Percentiles rank a stretch among this genome's conserved stretches.
Evolutionary conservation across 371 early-diverging fungal species (phyloP).

Genomic region (Apophysomyces ossiformis): DNA sequence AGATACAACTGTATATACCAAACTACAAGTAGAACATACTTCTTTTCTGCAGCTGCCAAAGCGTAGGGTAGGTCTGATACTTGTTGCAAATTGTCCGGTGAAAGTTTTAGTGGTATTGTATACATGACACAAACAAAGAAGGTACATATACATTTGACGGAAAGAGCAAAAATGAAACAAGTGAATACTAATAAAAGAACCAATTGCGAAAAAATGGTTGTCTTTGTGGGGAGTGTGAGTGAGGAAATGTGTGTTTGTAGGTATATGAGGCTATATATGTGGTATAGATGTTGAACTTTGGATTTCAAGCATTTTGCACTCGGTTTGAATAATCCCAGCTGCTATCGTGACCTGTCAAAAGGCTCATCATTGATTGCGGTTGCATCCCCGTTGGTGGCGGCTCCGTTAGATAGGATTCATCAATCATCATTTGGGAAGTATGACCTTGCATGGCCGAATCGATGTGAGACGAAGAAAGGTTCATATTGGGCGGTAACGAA

Average conservation of each 20-base stretch:
- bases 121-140: too few relatives aligned
- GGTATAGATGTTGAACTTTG: not conserved
- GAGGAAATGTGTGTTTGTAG: not conserved
- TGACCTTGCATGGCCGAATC: not conserved
- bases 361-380: slow-evolving; percentile 59
- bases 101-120: too few relatives aligned
- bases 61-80: too few relatives aligned
- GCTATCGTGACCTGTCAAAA: not conserved
- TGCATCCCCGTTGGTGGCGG: slow-evolving; percentile 55
- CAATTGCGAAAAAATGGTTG: not conserved
- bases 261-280: not conserved
- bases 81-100: too few relatives aligned
- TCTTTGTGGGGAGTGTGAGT: not conserved
- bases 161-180: too few relatives aligned
- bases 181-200: too few relatives aligned
- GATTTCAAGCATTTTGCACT: not conserved
- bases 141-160: too few relatives aligned
- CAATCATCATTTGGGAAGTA: not conserved
- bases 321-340: slow-evolving; percentile 1
- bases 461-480: not conserved
- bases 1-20: too few relatives aligned
- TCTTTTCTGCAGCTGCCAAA: too few relatives aligned
- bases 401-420: not conserved
- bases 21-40: too few relatives aligned
- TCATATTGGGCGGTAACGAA: not conserved